Percentiles rank a stretch among this genome's conserved stretches.
Conservation (phyloP, 441 rosid species). For the Gossypium schwendimanii region DNA sequence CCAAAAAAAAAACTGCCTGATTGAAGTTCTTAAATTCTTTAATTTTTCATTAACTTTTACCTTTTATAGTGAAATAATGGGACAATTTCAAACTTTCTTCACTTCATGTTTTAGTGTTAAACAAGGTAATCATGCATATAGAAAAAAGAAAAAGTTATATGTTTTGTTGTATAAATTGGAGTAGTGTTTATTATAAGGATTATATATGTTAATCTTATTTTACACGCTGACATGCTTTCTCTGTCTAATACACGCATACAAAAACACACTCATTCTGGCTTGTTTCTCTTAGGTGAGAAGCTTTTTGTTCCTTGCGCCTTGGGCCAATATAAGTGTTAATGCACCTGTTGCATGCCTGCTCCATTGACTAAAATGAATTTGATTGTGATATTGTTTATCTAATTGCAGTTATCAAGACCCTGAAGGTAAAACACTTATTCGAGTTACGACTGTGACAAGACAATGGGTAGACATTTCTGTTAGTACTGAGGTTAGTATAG, state of each 20-base stretch:
- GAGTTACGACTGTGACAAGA: conserved; percentile 82
- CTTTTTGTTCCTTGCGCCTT: not conserved
- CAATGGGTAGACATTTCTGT: conserved; percentile 84
- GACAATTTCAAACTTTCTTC: not conserved
- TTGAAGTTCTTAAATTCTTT: not conserved
- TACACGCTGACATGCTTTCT: not conserved
- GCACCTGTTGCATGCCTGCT: not conserved
- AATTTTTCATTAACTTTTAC: not conserved
- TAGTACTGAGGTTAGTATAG: conserved; percentile 65
- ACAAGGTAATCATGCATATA: not conserved
- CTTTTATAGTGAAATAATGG: not conserved
- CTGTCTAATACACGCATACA: not conserved
- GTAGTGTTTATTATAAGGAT: not conserved
- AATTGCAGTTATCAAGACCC: conserved; percentile 73
- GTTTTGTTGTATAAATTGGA: not conserved
- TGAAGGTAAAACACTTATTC: conserved; percentile 61
- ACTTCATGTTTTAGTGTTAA: not conserved
- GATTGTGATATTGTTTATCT: conserved; percentile 16
- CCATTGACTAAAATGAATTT: not conserved
- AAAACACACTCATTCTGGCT: not conserved
- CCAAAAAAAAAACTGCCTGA: not conserved
- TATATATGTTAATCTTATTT: not conserved
- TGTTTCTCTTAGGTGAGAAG: not conserved
- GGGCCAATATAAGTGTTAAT: not conserved
- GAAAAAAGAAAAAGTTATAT: not conserved